Base-by-base conservation (phyloP, 805 yeast species). In the Lipomyces spencermartinsiae region DNA sequence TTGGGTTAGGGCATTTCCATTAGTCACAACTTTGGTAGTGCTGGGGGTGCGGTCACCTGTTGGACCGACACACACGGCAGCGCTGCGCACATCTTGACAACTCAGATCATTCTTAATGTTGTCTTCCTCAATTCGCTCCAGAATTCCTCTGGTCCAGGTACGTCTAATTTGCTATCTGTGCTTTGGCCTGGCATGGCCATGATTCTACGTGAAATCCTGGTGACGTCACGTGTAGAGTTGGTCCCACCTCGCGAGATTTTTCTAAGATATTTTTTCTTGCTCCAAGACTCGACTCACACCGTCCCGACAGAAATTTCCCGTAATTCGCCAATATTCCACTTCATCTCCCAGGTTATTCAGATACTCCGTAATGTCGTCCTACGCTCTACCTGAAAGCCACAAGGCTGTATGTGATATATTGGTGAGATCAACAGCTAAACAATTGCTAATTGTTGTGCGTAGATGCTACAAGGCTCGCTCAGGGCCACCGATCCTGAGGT, bases 401-500 rank as follows among this genome's bases (percentile, higher is more conserved):
- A 66, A 66, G 60, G 39, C 58, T 19, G 72, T 69, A 58, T 31
- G 72, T 63, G 22, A 19, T 43, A 19, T 43, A 22, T n/a, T 43
- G 49, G 22, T 43, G 49, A 43, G 22, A 1, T 43, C 49, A 43
- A n/a, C 49, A n/a, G 22, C 49, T 19, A 43, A 43, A 14, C 19
- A 43, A 9, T 16, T 43, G 49, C 49, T 43, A 43, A 43, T 14
- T 16, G 8, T 43, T 43, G 22, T 14, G 22, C 2, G 22, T 53
- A 75, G 74, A 70, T 78, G 66, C 69, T 78, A 58, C 75, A 78
- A 67, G 74, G 69, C 59, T 71, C 73, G 19, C 73, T 78, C 59
- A 68, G 58, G 56, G 72, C 74, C 49, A 67, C 73, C 67, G 83
- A 81, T 74, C 82, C 83, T 57, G 81, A 78, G 72, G 83, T 81